These are phyloP conservation scores for Boletales sp. DNA, from an alignment of 768 basidiomycete species.

Conservation along the genomic window DNA sequence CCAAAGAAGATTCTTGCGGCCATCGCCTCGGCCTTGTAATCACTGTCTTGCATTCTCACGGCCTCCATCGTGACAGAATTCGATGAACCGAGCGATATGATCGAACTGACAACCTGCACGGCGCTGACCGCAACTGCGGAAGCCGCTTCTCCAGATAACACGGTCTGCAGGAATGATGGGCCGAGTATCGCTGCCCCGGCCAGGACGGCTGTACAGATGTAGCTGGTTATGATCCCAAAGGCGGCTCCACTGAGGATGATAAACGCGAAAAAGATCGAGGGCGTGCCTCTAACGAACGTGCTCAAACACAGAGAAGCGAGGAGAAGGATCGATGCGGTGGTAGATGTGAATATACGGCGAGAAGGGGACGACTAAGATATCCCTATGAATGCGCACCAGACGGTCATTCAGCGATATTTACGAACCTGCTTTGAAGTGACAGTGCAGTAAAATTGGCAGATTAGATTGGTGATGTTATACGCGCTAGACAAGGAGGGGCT, in stretches of 20 bases:
- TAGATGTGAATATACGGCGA: constrained; percentile 49
- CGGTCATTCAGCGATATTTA: constrained; percentile 3
- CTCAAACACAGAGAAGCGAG: constrained; percentile 61
- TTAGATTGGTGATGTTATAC: constrained; percentile 63
- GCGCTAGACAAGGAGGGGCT: constrained; percentile 62
- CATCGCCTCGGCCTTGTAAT: constrained; percentile 57
- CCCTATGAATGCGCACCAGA: constrained; percentile 1
- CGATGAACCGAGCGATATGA: constrained; percentile 47
- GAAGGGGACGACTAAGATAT: constrained; percentile 54
- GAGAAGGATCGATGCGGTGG: constrained; percentile 50
- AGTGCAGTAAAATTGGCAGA: constrained; percentile 74
- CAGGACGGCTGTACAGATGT: constrained; percentile 72
- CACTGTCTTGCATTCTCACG: constrained; percentile 9
- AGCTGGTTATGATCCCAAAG: constrained; percentile 64
- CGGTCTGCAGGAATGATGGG: constrained; percentile 61
- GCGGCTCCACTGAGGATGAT: constrained; percentile 56
- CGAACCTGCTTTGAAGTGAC: constrained; percentile 62
- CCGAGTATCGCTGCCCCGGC: constrained; percentile 85
- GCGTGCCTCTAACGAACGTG: constrained; percentile 53
- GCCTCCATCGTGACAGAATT: constrained; percentile 19
- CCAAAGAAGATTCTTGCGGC: constrained; percentile 74
- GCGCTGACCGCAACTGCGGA: constrained; percentile 78
- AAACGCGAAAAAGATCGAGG: constrained; percentile 62
- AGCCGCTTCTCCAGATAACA: constrained; percentile 84
- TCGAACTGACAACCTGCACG: constrained; percentile 68